Evolutionary conservation across 1,139 yeast genomes (phyloP).

Genomic region (Tardiomyces depauwii): DNA sequence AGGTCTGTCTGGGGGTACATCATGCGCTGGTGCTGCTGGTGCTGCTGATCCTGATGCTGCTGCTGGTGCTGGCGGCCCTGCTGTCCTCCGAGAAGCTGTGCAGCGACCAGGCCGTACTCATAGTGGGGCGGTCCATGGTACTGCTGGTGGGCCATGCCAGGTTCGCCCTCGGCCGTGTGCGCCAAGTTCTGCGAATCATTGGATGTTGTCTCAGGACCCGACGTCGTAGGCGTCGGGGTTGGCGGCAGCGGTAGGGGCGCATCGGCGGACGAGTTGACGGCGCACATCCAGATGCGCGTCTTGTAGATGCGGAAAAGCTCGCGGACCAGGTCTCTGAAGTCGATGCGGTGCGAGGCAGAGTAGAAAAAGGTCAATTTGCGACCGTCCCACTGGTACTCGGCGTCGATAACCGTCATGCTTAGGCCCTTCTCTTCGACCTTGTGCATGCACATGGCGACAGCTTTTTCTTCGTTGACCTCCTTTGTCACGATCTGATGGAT

Average conservation of each 20-base stretch:
- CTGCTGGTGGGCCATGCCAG: not conserved
- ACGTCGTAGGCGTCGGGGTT: not conserved
- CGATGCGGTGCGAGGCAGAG: slow-evolving; percentile 72
- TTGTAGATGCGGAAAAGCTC: slow-evolving; percentile 89
- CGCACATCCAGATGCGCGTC: slow-evolving; percentile 96
- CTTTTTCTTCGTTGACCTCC: slow-evolving; percentile 60
- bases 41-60: no score
- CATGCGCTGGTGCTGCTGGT: not conserved
- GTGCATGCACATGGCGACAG: slow-evolving; percentile 47
- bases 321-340: slow-evolving; percentile 83
- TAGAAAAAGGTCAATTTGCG: slow-evolving; percentile 89
- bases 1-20: not conserved
- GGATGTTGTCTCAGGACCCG: not conserved
- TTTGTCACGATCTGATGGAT: slow-evolving; percentile 48
- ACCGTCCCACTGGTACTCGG: slow-evolving; percentile 93
- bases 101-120: not conserved
- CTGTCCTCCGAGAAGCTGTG: not conserved
- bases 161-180: not conserved
- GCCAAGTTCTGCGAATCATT: not conserved
- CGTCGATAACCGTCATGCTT: slow-evolving; percentile 47
- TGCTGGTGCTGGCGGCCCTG: not conserved
- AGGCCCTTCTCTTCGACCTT: slow-evolving; percentile 41
- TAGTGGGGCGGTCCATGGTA: not conserved
- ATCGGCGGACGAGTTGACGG: slow-evolving; percentile 32
- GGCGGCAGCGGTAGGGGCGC: not conserved